phyloP scores from a whole-genome alignment of 331 rosid species.

The Erythrophleum ivorense region DNA sequence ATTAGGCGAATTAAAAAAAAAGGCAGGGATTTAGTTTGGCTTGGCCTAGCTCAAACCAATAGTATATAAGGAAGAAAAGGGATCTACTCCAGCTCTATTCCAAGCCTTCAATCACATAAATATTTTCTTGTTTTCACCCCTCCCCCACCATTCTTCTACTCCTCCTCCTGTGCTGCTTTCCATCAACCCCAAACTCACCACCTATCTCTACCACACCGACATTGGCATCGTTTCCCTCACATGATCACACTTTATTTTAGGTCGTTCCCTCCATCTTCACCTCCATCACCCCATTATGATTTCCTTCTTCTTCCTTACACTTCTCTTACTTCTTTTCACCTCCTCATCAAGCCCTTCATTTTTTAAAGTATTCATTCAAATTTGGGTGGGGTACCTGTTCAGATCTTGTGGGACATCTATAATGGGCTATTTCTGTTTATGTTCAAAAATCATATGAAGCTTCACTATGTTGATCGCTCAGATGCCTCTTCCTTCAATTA shows the following conservation, averaged over 20 bases:
- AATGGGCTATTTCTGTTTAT: slow-evolving; percentile 87
- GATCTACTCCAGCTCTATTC: too few species aligned
- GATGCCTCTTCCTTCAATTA: too few species aligned
- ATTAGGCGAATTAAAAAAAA: too few species aligned
- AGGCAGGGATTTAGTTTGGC: too few species aligned
- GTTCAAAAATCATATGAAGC: too few species aligned
- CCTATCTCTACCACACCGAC: slow-evolving; percentile 79
- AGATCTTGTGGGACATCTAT: slow-evolving; percentile 93
- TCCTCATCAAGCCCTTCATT: slow-evolving; percentile 73
- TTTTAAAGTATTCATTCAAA: too few species aligned
- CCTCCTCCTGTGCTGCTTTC: slow-evolving; percentile 44
- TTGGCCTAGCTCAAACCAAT: too few species aligned
- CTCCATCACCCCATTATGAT: slow-evolving; percentile 59
- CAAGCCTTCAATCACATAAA: slow-evolving; percentile 25
- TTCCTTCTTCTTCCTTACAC: slow-evolving; percentile 50
- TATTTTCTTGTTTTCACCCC: slow-evolving; percentile 80
- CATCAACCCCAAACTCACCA: slow-evolving; percentile 70
- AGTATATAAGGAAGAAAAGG: too few species aligned
- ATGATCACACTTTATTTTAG: slow-evolving; percentile 81
- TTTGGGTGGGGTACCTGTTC: slow-evolving; percentile 74
- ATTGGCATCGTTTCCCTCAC: slow-evolving; percentile 69
- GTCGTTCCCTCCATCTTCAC: slow-evolving; percentile 80
- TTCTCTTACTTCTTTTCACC: slow-evolving; percentile 50
- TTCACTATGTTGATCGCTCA: too few species aligned
- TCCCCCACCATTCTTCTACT: slow-evolving; percentile 25